A percentile compares a stretch with the other conserved stretches of the same genome.
These are phyloP conservation scores for Wilhelminamyces savonicus DNA, from an alignment of 805 yeast species.

Conservation along the genomic window DNA sequence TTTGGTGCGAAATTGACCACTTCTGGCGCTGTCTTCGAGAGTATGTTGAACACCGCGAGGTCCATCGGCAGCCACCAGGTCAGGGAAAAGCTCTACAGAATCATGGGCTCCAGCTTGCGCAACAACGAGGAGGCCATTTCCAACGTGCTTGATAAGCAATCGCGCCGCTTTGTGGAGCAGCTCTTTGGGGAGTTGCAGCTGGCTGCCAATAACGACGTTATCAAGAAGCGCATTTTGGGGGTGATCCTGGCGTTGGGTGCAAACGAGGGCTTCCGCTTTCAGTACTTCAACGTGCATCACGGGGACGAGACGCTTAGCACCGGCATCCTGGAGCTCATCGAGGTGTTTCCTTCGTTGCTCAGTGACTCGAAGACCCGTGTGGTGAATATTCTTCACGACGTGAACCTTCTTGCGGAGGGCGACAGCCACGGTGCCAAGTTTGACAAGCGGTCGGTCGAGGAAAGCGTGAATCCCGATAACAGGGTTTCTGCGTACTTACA, in stretches of 20 bases:
- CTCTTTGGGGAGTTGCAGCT: conserved; percentile 15
- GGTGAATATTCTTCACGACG: conserved; percentile 43
- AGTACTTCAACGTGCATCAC: conserved; percentile 19
- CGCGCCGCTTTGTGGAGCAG: conserved; percentile 10
- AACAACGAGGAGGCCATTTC: conserved; percentile 62
- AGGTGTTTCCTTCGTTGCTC: conserved; percentile 21
- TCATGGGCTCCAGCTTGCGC: conserved; percentile 63
- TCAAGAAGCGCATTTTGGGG: conserved; percentile 47
- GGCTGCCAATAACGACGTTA: conserved; percentile 15
- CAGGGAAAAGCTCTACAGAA: conserved; percentile 51
- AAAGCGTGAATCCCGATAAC: conserved; percentile 14
- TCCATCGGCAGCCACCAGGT: conserved; percentile 9
- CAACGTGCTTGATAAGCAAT: conserved; percentile 22
- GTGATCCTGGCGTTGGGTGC: conserved; percentile 42
- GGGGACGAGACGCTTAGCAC: conserved; percentile 4
- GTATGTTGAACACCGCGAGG: conserved; percentile 8
- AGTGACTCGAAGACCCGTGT: conserved; percentile 30
- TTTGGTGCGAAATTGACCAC: conserved; percentile 47
- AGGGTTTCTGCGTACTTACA: conserved; percentile 34
- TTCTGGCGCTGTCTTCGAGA: conserved; percentile 22
- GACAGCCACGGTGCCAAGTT: conserved; percentile 2
- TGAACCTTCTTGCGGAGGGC: conserved; percentile 12
- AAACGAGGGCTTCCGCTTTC: conserved; percentile 23
- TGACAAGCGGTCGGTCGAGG: conserved; percentile 13
- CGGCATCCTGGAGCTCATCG: conserved; percentile 19